phyloP scores from a whole-genome alignment of 345 rosid genomes.

The Gossypium arboreum region DNA sequence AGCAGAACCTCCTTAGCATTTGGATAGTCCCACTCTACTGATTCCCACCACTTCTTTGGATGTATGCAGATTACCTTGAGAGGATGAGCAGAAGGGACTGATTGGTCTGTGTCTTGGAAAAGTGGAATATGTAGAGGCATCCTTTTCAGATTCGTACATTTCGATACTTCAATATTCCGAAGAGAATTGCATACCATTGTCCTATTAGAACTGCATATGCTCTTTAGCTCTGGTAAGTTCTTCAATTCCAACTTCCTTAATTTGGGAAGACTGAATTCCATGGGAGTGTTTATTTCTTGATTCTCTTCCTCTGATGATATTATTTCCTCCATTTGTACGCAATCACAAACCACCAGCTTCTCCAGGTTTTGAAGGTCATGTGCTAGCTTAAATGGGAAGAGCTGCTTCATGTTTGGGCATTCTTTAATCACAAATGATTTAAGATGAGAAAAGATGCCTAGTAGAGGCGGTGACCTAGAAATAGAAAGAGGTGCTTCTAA shows the following conservation, averaged over 20 bases:
- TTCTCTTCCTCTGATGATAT: not conserved
- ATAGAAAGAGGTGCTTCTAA: not conserved
- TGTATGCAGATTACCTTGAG: not conserved
- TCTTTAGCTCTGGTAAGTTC: not conserved
- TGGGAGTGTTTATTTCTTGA: not conserved
- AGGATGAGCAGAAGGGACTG: not conserved
- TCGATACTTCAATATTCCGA: not conserved
- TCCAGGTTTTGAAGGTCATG: not conserved
- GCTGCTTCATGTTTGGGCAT: constrained; percentile 1
- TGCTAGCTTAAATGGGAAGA: not conserved
- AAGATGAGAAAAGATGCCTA: constrained; percentile 9
- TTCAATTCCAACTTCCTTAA: not conserved
- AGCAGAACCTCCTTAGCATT: no score
- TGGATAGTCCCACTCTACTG: not conserved
- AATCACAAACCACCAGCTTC: not conserved
- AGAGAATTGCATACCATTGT: not conserved
- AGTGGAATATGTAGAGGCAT: not conserved
- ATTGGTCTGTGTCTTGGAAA: not conserved
- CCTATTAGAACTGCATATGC: not conserved
- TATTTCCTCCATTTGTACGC: constrained; percentile 4
- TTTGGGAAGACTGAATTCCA: not conserved
- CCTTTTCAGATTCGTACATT: not conserved
- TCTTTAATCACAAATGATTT: not conserved
- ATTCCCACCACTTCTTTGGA: not conserved
- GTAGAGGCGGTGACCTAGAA: not conserved